Conservation (phyloP, 1,139 yeast species). For the Suhomyces wounanorum region DNA sequence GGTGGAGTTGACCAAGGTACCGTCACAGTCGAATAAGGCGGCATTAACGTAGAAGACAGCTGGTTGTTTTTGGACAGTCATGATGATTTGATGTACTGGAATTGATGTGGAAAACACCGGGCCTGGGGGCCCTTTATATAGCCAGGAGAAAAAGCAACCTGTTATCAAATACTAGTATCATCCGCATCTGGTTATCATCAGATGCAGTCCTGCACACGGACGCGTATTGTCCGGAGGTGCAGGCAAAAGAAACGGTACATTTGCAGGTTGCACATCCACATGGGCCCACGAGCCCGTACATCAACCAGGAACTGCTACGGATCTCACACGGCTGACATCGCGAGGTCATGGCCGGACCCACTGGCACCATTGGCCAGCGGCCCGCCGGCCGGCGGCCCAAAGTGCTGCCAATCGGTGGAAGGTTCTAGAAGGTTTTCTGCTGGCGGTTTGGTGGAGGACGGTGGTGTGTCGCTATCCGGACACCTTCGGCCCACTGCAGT, state of each 20-base stretch:
- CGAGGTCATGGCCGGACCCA: not conserved
- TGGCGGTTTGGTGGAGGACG: not conserved
- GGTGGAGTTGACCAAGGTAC: constrained; percentile 81
- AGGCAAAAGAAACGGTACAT: constrained; percentile 8
- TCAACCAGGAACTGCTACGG: not conserved
- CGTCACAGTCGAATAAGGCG: constrained; percentile 79
- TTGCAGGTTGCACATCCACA: not conserved
- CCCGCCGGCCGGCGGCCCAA: not conserved
- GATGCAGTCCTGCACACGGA: constrained; percentile 11
- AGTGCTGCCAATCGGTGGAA: not conserved
- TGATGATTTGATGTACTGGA: constrained; percentile 12
- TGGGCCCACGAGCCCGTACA: not conserved
- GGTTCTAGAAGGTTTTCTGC: not conserved
- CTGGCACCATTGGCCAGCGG: not conserved
- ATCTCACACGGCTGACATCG: not conserved
- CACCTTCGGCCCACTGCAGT: not conserved
- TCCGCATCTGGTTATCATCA: constrained; percentile 10
- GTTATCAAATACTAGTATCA: not conserved
- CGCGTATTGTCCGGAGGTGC: constrained; percentile 6
- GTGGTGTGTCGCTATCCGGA: not conserved
- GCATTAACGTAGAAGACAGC: constrained; percentile 50
- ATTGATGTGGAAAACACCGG: not conserved
- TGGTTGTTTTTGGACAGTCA: constrained; percentile 42
- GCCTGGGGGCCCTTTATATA: constrained; percentile 12
- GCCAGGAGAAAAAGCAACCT: constrained; percentile 4